Evolutionary conservation across 2,329 filamentous ascomycete species (phyloP).

Genomic region (Hypocrella siamensis): DNA sequence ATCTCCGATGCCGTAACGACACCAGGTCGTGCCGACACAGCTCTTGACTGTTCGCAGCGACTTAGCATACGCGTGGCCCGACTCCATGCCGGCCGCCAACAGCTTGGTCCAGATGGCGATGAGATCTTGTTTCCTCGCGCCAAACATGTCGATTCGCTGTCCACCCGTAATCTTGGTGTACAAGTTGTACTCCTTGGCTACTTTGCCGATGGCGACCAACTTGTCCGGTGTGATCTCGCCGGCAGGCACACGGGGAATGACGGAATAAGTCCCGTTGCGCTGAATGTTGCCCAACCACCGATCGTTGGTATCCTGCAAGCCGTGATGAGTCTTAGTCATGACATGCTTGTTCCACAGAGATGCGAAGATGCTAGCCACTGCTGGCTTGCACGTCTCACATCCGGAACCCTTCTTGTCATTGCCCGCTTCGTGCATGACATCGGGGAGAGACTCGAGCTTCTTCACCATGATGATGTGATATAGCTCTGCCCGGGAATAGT

Average conservation of each 20-base stretch:
- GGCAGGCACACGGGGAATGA: slow-evolving; percentile 66
- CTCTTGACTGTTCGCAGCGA: slow-evolving; percentile 79
- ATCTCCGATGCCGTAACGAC: slow-evolving; percentile 75
- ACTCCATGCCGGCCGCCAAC: slow-evolving; percentile 75
- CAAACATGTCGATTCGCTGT: slow-evolving; percentile 87
- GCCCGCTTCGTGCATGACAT: slow-evolving; percentile 67
- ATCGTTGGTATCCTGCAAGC: slow-evolving; percentile 84
- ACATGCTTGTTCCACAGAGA: slow-evolving; percentile 75
- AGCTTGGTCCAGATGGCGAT: slow-evolving; percentile 68
- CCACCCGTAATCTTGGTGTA: slow-evolving; percentile 91
- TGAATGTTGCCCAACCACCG: slow-evolving; percentile 80
- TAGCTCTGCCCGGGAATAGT: slow-evolving; percentile 71
- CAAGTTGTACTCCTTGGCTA: slow-evolving; percentile 69
- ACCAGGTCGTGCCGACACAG: slow-evolving; percentile 86
- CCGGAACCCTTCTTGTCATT: slow-evolving; percentile 57
- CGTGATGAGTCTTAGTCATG: slow-evolving; percentile 53
- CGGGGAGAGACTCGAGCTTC: slow-evolving; percentile 51
- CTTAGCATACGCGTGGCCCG: slow-evolving; percentile 83
- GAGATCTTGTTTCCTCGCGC: slow-evolving; percentile 75
- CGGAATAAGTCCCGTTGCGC: slow-evolving; percentile 79
- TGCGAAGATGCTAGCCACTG: slow-evolving; percentile 64
- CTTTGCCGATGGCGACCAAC: slow-evolving; percentile 66
- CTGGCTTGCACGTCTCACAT: slow-evolving; percentile 77
- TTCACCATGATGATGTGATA: slow-evolving; percentile 82
- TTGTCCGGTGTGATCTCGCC: slow-evolving; percentile 83